Conservation (phyloP, 2,329 filamentous ascomycete species). For the Lachnellula occidentalis region DNA sequence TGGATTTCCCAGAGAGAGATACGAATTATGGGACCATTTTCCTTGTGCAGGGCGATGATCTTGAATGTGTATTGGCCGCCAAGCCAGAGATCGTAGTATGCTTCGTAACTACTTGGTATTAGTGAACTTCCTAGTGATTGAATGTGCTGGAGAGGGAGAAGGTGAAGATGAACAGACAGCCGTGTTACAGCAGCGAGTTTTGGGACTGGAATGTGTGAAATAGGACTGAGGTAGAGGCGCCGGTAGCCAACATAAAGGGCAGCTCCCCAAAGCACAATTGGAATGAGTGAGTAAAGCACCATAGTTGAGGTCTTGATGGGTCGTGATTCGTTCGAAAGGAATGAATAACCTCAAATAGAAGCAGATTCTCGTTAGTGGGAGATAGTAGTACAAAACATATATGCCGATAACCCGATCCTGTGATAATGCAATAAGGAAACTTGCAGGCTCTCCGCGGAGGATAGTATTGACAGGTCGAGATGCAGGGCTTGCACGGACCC, state of each 20-base stretch:
- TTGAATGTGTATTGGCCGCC: conserved; percentile 38
- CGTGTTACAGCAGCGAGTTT: conserved; percentile 15
- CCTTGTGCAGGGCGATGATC: conserved; percentile 38
- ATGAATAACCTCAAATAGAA: neutral
- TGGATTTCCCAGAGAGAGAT: conserved; percentile 27
- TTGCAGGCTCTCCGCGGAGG: neutral
- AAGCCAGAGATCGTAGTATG: conserved; percentile 37
- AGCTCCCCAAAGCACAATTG: neutral
- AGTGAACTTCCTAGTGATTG: neutral
- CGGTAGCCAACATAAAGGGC: neutral
- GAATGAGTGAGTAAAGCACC: neutral
- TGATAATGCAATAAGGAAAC: neutral
- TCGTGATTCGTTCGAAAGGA: neutral
- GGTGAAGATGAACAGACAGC: neutral
- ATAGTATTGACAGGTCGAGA: neutral
- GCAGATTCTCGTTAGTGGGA: no score
- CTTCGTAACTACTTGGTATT: conserved; percentile 10
- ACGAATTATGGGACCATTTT: conserved; percentile 28
- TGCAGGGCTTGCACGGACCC: neutral
- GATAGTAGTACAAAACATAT: no score
- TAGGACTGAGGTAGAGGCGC: conserved; percentile 23
- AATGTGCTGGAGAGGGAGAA: no score
- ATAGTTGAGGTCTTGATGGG: neutral
- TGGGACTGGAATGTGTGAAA: conserved; percentile 22
- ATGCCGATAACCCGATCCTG: neutral